Conservation (phyloP, 148 eudicot species). For the Chenopodium formosanum region DNA sequence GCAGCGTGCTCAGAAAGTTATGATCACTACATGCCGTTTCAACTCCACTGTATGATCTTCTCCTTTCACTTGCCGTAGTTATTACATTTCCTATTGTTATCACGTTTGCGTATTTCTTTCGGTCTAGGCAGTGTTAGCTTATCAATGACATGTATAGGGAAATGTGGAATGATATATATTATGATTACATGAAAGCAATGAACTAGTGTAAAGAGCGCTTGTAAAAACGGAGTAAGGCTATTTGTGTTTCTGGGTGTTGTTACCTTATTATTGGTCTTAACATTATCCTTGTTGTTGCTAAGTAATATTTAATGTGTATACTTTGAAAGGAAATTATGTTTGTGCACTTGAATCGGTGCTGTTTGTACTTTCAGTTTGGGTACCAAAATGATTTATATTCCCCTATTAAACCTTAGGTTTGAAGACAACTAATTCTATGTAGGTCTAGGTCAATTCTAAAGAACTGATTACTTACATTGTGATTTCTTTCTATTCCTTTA, state of each 20-base stretch:
- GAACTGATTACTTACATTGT: neutral
- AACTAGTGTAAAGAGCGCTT: neutral
- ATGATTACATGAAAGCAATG: neutral
- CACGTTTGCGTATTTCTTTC: no score
- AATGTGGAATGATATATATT: neutral
- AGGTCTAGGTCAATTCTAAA: neutral
- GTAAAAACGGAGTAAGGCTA: neutral
- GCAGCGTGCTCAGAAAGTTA: slow-evolving; percentile 54
- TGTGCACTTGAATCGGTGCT: neutral
- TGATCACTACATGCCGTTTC: slow-evolving; percentile 86
- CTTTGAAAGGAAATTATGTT: neutral
- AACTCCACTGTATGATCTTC: slow-evolving; percentile 66
- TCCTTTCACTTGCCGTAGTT: neutral
- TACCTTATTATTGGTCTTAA: neutral
- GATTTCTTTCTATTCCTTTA: neutral
- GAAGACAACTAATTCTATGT: neutral
- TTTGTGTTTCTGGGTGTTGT: neutral
- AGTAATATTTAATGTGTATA: neutral
- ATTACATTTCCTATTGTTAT: neutral
- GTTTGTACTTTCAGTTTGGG: neutral
- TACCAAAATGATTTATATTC: no score
- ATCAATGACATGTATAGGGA: neutral
- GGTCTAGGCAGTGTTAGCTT: neutral
- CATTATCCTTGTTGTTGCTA: no score
- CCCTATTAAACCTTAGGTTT: no score